Evolutionary conservation across 306 rosid genomes (phyloP).

Genomic region (Sophora flavescens): DNA sequence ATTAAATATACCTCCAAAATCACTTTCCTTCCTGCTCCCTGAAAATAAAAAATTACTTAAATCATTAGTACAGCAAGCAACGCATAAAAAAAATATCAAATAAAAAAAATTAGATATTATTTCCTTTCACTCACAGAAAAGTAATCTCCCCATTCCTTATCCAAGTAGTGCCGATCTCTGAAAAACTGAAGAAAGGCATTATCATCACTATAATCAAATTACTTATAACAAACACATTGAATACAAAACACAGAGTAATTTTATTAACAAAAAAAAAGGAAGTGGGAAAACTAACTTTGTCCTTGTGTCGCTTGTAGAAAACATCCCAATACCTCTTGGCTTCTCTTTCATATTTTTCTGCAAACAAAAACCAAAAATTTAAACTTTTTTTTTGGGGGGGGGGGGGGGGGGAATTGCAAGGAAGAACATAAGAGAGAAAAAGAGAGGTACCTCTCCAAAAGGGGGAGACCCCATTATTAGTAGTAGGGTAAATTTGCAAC

Average conservation of each 20-base stretch:
- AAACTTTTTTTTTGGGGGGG: slow-evolving; percentile 2
- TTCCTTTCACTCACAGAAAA: slow-evolving; percentile 72
- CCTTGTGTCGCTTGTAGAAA: slow-evolving; percentile 89
- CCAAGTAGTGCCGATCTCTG: slow-evolving; percentile 91
- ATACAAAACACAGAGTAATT: background rate
- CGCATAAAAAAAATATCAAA: background rate
- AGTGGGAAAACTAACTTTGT: slow-evolving; percentile 59
- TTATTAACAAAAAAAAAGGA: background rate
- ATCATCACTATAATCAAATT: slow-evolving; percentile 36
- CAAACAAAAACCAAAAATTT: slow-evolving; percentile 21
- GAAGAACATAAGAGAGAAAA: background rate
- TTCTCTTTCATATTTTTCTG: slow-evolving; percentile 89
- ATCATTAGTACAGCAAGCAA: slow-evolving; percentile 1
- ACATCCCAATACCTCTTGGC: slow-evolving; percentile 96
- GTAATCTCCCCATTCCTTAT: slow-evolving; percentile 93
- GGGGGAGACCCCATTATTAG: slow-evolving; percentile 66
- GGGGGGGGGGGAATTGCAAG: slow-evolving; percentile 17
- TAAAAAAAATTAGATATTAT: slow-evolving; percentile 19
- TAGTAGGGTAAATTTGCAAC: slow-evolving; percentile 77
- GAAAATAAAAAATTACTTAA: slow-evolving; percentile 42
- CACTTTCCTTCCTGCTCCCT: slow-evolving; percentile 73
- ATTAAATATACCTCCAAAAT: slow-evolving; percentile 74
- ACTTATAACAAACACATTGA: slow-evolving; percentile 19
- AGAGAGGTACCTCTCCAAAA: slow-evolving; percentile 84
- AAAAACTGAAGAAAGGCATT: slow-evolving; percentile 66